These are phyloP conservation scores for Schrenkiella parvula DNA, from an alignment of 345 rosid species.

Conservation along the genomic window DNA sequence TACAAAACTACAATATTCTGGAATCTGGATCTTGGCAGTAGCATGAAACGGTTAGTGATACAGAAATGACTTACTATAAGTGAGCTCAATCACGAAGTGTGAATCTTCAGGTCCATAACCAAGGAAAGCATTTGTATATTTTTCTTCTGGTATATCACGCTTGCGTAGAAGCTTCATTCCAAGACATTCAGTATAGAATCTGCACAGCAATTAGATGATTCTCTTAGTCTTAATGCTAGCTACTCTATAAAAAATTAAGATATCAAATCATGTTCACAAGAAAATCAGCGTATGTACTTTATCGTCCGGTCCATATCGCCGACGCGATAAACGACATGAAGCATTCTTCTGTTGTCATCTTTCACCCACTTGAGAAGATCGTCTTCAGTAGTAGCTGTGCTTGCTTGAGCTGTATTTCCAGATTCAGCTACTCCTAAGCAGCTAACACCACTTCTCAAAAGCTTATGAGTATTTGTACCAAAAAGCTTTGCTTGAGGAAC, in stretches of 20 bases:
- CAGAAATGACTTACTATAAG: conserved; percentile 62
- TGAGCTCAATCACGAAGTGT: conserved; percentile 88
- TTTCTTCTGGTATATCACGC: conserved; percentile 98
- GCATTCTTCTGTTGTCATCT: conserved; percentile 83
- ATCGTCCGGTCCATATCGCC: conserved; percentile 94
- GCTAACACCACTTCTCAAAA: conserved; percentile 43
- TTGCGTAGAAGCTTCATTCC: conserved; percentile 97
- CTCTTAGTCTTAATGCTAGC: neutral
- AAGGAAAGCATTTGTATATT: conserved; percentile 92
- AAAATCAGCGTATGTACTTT: conserved; percentile 44
- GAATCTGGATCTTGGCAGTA: neutral
- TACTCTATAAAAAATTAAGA: neutral
- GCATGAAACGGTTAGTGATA: neutral
- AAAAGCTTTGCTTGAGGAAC: conserved; percentile 49
- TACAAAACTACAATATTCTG: no score
- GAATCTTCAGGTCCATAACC: conserved; percentile 99
- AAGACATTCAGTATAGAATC: conserved; percentile 93
- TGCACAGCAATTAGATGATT: conserved; percentile 31
- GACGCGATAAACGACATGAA: conserved; percentile 97
- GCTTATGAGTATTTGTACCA: conserved; percentile 44
- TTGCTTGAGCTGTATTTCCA: conserved; percentile 61
- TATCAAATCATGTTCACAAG: neutral
- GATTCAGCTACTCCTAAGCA: conserved; percentile 43
- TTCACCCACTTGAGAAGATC: conserved; percentile 56
- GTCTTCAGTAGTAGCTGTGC: conserved; percentile 58